Conservation (phyloP, 306 rosid genomes). For the Rosa persica region DNA sequence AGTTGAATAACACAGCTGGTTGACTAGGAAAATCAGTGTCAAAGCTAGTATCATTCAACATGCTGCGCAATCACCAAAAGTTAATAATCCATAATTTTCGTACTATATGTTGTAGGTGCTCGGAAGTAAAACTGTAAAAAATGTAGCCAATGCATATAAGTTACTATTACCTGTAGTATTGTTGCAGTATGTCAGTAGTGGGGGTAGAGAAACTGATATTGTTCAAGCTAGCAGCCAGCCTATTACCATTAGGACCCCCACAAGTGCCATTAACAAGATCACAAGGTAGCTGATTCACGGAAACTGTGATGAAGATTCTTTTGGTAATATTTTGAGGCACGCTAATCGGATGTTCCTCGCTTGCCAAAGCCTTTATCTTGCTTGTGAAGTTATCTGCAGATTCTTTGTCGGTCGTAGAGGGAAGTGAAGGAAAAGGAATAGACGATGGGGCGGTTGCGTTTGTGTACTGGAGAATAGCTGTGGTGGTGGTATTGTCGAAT, state of each 20-base stretch:
- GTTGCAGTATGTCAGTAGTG: conserved; percentile 24
- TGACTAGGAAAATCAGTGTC: not conserved
- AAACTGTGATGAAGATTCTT: conserved; percentile 26
- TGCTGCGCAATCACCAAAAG: not conserved
- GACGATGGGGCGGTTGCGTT: not conserved
- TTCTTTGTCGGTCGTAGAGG: not conserved
- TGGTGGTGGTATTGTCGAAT: conserved; percentile 1
- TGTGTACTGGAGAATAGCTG: not conserved
- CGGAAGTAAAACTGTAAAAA: not conserved
- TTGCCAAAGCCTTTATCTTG: conserved; percentile 30
- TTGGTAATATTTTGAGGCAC: conserved; percentile 24
- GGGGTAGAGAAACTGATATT: conserved; percentile 36
- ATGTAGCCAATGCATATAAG: not conserved
- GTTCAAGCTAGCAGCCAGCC: conserved; percentile 33
- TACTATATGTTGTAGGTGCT: not conserved
- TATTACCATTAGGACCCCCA: conserved; percentile 29
- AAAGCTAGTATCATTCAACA: conserved; percentile 3
- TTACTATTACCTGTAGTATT: conserved; percentile 30
- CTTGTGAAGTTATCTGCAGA: conserved; percentile 21
- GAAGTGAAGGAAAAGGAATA: conserved; percentile 7
- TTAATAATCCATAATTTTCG: not conserved
- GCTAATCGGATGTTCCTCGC: conserved; percentile 18
- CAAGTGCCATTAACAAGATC: conserved; percentile 18
- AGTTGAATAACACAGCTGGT: not conserved
- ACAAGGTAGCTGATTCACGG: conserved; percentile 27